Conservation (phyloP, 495 filamentous ascomycete species). For the Trichoderma asperelloides region DNA sequence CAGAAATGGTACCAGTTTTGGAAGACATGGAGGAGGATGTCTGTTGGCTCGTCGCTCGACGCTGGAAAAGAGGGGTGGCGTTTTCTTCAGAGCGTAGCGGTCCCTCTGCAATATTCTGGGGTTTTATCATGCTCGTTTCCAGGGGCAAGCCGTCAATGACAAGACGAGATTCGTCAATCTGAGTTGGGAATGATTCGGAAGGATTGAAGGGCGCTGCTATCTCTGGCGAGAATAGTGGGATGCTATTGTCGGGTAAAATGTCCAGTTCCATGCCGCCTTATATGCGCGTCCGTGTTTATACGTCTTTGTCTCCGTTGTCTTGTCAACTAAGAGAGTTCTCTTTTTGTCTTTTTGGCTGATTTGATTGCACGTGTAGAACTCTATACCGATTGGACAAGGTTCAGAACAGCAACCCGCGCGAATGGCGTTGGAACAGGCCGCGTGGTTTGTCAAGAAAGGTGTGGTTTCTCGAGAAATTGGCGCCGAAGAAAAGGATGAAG, state of each 20-base stretch:
- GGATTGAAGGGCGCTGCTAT: not conserved
- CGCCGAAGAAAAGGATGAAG: no score
- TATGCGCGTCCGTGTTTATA: not conserved
- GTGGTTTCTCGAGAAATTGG: no score
- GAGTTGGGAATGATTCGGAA: not conserved
- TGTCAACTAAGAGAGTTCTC: not conserved
- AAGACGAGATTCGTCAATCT: not conserved
- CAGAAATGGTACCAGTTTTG: not conserved
- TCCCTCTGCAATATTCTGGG: not conserved
- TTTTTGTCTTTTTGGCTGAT: not conserved
- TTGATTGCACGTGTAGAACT: no score
- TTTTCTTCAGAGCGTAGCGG: not conserved
- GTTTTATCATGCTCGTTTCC: not conserved
- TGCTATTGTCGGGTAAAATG: not conserved
- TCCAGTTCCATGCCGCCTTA: not conserved
- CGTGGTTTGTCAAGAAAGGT: no score
- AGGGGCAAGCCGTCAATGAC: not conserved
- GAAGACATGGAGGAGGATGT: not conserved
- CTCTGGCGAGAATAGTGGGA: not conserved
- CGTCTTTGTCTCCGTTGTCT: not conserved
- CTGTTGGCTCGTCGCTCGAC: not conserved
- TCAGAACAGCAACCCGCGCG: no score
- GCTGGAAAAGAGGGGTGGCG: not conserved
- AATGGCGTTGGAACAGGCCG: no score
- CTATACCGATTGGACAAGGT: no score